Evolutionary conservation across 805 yeast species (phyloP).

Genomic region (Starmerella bacillaris): DNA sequence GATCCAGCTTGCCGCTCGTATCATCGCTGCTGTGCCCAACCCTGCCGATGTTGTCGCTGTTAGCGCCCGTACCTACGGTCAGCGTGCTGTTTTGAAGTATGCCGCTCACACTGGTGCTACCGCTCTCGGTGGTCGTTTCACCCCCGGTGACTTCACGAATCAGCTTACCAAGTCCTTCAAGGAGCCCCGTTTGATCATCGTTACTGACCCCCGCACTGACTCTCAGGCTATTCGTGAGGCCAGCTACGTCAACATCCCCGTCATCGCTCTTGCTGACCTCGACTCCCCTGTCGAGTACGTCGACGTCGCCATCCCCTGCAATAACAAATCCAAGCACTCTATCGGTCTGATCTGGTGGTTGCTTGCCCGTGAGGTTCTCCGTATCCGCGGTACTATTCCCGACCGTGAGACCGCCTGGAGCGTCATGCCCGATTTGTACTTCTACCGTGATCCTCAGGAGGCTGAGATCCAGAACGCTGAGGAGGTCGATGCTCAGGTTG

Average conservation of each 20-base stretch:
- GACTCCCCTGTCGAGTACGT: constrained; percentile 98
- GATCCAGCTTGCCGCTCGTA: constrained; percentile 98
- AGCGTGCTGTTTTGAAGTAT: constrained; percentile 98
- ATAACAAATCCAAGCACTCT: constrained; percentile 99
- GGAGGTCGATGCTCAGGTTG: constrained; percentile 46
- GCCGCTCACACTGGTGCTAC: constrained; percentile 99
- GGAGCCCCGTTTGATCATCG: constrained; percentile 99
- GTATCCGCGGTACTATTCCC: constrained; percentile 94
- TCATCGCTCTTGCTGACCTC: constrained; percentile 94
- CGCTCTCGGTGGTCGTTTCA: constrained; percentile 99
- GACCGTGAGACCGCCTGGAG: constrained; percentile 96
- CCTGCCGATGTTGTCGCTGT: constrained; percentile 96
- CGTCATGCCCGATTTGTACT: constrained; percentile 99
- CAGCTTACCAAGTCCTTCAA: constrained; percentile 99
- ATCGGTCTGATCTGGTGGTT: constrained; percentile 99
- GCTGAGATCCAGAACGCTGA: constrained; percentile 62
- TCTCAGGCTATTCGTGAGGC: constrained; percentile 99
- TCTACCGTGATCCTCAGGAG: constrained; percentile 99
- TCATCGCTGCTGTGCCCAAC: constrained; percentile 98
- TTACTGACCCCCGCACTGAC: constrained; percentile 99
- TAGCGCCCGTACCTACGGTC: constrained; percentile 98
- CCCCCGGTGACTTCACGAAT: constrained; percentile 99
- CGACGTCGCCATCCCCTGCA: constrained; percentile 99
- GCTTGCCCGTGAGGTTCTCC: constrained; percentile 95
- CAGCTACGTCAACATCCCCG: constrained; percentile 99